Evolutionary conservation across 805 yeast species (phyloP), one percentile per base, ranked within the genome.

Genomic region (Metschnikowia hibisci): DNA sequence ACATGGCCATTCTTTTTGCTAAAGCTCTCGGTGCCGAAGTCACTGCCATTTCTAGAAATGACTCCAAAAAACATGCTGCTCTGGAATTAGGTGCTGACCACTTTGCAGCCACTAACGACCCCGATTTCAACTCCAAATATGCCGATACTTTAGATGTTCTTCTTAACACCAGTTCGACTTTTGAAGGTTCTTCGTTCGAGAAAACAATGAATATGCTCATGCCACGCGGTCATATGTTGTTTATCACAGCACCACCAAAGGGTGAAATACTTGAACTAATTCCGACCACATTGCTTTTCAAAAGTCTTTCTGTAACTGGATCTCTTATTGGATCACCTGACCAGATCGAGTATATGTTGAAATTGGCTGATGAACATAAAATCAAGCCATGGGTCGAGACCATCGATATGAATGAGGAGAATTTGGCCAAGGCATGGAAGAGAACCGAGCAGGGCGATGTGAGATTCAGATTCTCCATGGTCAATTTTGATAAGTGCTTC

Each of bases 1-100:
- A 78, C 64, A 68, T 78, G 67, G 81, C 74, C 13, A 60, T 80
- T 43, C 69, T 71, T 57, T 76, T 76, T 50, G 80, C 84, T 31
- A 66, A 66, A 46, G 84, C 84, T 8, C 56, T 80, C 49, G 86
- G 84, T 26, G 81, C 82, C 25, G 80, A 77, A 45, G 82, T 78
- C 22, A 66, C 67, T 42, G 78, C 79, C n/a, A 63, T 80, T 51
- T 75, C 82, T 8, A 71, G 83, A 53, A 57, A 73, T 34, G 60
- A 61, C 32, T 52, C 62, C 22, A 80, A 80, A 65, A 73, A 67
- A 51, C 74, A 59, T n/a, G 78, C 74, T 47, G 81, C 82, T 16
- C 31, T 57, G 41, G 65, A 71, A 44, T 58, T 79, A 42, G 85
- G 84, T 29, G 82, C 81, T n/a, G 71, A 71, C 50, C 73, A 69